Evolutionary conservation across 2,329 filamentous ascomycete species (phyloP).

Genomic region (Aspergillus ustus): DNA sequence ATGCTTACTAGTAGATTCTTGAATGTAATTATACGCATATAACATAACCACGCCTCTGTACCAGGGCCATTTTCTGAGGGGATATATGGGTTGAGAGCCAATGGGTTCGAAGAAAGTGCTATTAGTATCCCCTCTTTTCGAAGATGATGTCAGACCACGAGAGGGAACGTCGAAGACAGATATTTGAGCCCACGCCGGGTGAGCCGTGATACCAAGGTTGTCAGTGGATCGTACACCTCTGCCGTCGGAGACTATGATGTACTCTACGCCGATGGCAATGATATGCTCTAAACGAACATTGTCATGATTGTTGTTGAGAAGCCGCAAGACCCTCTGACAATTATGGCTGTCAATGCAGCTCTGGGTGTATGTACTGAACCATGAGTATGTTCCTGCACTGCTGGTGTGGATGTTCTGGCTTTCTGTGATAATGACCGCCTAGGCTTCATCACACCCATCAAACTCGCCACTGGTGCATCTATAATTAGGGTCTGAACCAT

Average conservation of each 20-base stretch:
- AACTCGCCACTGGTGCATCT: not conserved
- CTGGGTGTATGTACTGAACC: constrained; percentile 17
- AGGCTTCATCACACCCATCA: constrained; percentile 13
- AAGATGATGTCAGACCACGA: not conserved
- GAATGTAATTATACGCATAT: too few relatives aligned
- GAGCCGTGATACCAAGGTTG: constrained; percentile 9
- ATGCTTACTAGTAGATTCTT: too few relatives aligned
- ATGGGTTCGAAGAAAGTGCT: not conserved
- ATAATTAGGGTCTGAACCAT: constrained; percentile 6
- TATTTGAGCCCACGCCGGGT: constrained; percentile 14
- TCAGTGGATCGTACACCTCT: not conserved
- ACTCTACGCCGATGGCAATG: constrained; percentile 11
- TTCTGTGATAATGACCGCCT: constrained; percentile 12
- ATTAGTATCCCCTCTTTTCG: not conserved
- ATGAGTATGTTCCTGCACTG: constrained; percentile 13
- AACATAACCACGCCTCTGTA: too few relatives aligned
- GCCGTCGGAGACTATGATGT: constrained; percentile 9
- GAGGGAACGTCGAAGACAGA: constrained; percentile 11
- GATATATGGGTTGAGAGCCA: not conserved
- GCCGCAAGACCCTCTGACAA: constrained; percentile 10
- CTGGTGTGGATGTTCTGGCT: constrained; percentile 11
- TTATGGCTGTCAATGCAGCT: constrained; percentile 12
- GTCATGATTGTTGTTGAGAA: constrained; percentile 5
- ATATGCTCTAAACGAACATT: constrained; percentile 16
- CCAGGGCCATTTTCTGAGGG: too few relatives aligned